Evolutionary conservation across 2,329 filamentous ascomycete species (phyloP).

Genomic region (Geosmithia putterillii): DNA sequence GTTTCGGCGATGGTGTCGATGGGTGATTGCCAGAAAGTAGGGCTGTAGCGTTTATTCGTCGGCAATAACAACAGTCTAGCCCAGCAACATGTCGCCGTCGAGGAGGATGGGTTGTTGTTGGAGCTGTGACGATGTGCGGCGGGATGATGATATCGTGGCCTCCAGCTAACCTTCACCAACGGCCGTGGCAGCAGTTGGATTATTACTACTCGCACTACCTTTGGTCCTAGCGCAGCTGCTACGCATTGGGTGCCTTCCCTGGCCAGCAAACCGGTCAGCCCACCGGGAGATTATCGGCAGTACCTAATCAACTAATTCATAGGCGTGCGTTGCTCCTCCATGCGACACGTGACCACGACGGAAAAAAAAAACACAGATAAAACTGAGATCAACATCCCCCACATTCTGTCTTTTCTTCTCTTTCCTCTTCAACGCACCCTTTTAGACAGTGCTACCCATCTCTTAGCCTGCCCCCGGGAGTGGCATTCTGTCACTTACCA

Average conservation of each 20-base stretch:
- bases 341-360: not conserved
- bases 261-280: not conserved
- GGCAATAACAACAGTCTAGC: not conserved
- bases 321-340: not conserved
- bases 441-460: conserved; percentile 81
- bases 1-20: conserved; percentile 2
- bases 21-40: not conserved
- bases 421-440: conserved; percentile 54
- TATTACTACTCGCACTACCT: not conserved
- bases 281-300: not conserved
- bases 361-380: conserved; percentile 1
- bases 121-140: not conserved
- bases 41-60: not conserved
- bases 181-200: not conserved
- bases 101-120: not conserved
- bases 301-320: not conserved
- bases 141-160: conserved; percentile 1
- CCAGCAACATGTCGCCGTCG: not conserved
- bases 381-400: too few species aligned
- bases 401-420: conserved; percentile 19
- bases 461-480: conserved; percentile 39
- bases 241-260: not conserved
- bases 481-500: conserved; percentile 56
- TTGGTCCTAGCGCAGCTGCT: not conserved
- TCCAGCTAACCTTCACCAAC: not conserved